Evolutionary conservation across 768 basidiomycete genomes (phyloP), one percentile per base, ranked within the genome.

Genomic region (Phlegmacium glaucopus): DNA sequence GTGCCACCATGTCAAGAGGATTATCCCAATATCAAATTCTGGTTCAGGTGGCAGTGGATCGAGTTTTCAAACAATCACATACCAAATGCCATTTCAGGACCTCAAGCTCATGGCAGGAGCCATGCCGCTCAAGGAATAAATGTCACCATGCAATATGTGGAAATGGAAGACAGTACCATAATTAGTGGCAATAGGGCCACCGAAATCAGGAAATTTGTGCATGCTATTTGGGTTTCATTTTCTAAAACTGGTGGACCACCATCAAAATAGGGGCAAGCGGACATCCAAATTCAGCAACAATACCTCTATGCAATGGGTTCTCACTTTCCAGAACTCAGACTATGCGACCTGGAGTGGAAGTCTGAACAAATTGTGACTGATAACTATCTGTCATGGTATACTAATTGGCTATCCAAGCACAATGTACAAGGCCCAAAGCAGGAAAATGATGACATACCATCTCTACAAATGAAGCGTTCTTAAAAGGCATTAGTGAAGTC

Each of bases 291-390:
- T 39, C 37, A 30, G 9, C 41, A 28, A 17, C 26, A 25, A 22
- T 46, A 39, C 50, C 41, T 46, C 27, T 32, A 36, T 10, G 44
- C 39, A 25, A 51, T 51, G 50, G 45, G 18, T 15, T 38, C 16
- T 13, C 44, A 39, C 22, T 51, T 51, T 32, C 27, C 29, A 16
- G 49, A 51, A 27, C 49, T 51, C 28, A 36, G 38, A n/a, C 46
- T 40, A 32, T 51, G 49, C 29, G 44, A 45, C 25, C 30, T 51
- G 11, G 49, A 51, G 36, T 51, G 49, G 49, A 51, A 51, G 39
- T 44, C 49, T 11, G 45, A 51, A 13, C 49, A 45, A 27, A 46
- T 51, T 17, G 49, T 44, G 8, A 51, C 39, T 39, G 39, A 51
- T 15, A 47, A 28, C 28, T 51, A 29, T 42, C 49, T 44, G 27